These are phyloP conservation scores for Eleusine indica DNA, from an alignment of 176 grass and related monocot genomes.

Conservation along the genomic window DNA sequence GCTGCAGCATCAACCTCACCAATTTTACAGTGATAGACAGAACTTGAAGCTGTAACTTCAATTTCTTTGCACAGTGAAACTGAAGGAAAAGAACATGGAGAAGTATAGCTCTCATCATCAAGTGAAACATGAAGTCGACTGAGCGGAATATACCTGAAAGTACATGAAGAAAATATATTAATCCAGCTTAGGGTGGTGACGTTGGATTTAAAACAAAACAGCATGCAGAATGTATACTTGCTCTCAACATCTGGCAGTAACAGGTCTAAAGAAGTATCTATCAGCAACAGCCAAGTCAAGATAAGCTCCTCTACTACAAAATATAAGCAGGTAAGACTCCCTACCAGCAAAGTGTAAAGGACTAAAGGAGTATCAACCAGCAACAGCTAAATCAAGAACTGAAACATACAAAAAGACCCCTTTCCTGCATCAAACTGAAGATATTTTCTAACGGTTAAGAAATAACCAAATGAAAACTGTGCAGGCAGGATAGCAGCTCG, in stretches of 20 bases:
- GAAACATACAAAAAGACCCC: background rate
- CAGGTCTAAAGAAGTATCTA: conserved; percentile 9
- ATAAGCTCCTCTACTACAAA: conserved; percentile 26
- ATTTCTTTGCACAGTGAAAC: conserved; percentile 60
- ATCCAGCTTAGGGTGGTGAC: conserved; percentile 6
- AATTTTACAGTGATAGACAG: conserved; percentile 83
- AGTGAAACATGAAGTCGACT: conserved; percentile 57
- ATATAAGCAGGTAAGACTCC: conserved; percentile 16
- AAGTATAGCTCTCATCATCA: conserved; percentile 49
- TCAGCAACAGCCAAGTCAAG: conserved; percentile 26
- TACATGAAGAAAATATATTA: conserved; percentile 12
- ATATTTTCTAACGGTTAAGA: background rate
- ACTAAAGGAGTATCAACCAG: conserved; percentile 34
- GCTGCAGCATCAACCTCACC: conserved; percentile 75
- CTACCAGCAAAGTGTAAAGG: conserved; percentile 29
- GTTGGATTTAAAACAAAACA: conserved; percentile 32
- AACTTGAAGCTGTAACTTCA: conserved; percentile 61
- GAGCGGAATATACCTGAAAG: conserved; percentile 89
- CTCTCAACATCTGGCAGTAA: conserved; percentile 29
- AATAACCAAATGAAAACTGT: background rate
- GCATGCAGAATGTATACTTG: conserved; percentile 40
- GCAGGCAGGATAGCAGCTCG: background rate
- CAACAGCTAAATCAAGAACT: conserved; percentile 15
- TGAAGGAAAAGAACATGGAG: conserved; percentile 59
- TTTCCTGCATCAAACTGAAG: background rate